These are phyloP conservation scores for Vigna trinervia DNA, from an alignment of 306 rosid species.

Conservation along the genomic window DNA sequence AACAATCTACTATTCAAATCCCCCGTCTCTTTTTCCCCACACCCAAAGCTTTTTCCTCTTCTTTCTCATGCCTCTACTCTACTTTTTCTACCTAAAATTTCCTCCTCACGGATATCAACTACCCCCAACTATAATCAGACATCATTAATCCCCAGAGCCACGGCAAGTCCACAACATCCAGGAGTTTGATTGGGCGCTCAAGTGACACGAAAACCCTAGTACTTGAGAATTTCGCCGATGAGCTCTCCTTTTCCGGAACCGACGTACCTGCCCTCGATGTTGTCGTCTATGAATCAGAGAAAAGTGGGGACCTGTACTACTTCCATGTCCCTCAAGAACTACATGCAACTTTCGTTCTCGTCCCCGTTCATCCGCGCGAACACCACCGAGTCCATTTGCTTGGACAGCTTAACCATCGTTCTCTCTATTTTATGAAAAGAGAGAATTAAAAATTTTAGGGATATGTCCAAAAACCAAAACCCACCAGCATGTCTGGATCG, in stretches of 20 bases:
- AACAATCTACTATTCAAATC: constrained; percentile 54
- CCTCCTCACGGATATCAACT: not conserved
- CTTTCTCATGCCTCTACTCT: constrained; percentile 11
- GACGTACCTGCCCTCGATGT: constrained; percentile 82
- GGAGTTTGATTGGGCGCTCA: not conserved
- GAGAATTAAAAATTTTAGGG: too few species aligned
- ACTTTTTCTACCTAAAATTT: constrained; percentile 19
- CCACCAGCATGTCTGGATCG: too few species aligned
- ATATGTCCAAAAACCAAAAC: too few species aligned
- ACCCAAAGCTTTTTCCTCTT: constrained; percentile 28
- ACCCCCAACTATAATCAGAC: not conserved
- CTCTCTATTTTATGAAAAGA: too few species aligned
- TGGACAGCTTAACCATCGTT: constrained; percentile 80
- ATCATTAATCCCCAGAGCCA: constrained; percentile 53
- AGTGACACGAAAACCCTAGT: constrained; percentile 93
- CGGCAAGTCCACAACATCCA: constrained; percentile 44
- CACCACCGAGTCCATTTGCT: constrained; percentile 73
- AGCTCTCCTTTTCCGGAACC: constrained; percentile 97
- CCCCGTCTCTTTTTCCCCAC: constrained; percentile 34
- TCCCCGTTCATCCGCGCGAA: constrained; percentile 97
- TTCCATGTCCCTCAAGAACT: constrained; percentile 81
- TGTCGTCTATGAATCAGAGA: constrained; percentile 79
- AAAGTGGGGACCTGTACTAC: constrained; percentile 89
- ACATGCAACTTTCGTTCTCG: constrained; percentile 88
- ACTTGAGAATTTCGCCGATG: constrained; percentile 87